phyloP scores from a whole-genome alignment of 2,329 filamentous ascomycete genomes.

The Alternaria sp. region DNA sequence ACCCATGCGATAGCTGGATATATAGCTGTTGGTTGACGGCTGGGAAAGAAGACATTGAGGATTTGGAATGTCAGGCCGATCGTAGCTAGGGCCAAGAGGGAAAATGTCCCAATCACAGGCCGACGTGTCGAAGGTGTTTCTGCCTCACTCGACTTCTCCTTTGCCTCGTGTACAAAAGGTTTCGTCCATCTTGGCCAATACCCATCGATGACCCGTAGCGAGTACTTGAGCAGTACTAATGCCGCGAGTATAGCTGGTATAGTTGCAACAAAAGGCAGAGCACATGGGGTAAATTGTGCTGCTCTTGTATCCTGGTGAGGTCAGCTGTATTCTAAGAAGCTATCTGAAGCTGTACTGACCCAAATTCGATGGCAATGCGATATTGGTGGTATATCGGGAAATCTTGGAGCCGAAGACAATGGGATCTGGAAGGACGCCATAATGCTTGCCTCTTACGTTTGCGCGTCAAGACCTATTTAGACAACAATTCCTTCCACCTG shows the following conservation, averaged over 20 bases:
- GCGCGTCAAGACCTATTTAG: constrained; percentile 20
- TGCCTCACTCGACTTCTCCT: constrained; percentile 43
- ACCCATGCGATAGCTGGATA: constrained; percentile 49
- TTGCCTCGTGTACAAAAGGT: constrained; percentile 57
- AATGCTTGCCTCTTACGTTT: constrained; percentile 8
- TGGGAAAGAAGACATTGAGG: constrained; percentile 33
- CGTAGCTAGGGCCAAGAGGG: constrained; percentile 35
- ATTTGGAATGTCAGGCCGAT: constrained; percentile 41
- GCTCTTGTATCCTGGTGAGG: constrained; percentile 42
- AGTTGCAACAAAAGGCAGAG: constrained; percentile 51
- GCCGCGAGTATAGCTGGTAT: constrained; percentile 50
- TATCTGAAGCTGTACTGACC: constrained; percentile 22
- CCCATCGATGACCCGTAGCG: constrained; percentile 40
- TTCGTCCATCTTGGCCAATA: constrained; percentile 61
- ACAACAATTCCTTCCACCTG: constrained; percentile 32
- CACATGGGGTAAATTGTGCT: constrained; percentile 54
- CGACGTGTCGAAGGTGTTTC: constrained; percentile 37
- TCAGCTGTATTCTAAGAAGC: constrained; percentile 18
- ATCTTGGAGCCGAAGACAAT: constrained; percentile 20
- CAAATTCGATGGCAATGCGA: constrained; percentile 40
- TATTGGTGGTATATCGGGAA: constrained; percentile 27
- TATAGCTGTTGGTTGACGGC: constrained; percentile 25
- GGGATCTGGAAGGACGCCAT: constrained; percentile 42
- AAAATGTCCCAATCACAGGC: constrained; percentile 38
- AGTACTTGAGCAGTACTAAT: constrained; percentile 50